These are phyloP conservation scores for Gelatoporia subvermispora DNA, from an alignment of 768 basidiomycete species.

Conservation along the genomic window DNA sequence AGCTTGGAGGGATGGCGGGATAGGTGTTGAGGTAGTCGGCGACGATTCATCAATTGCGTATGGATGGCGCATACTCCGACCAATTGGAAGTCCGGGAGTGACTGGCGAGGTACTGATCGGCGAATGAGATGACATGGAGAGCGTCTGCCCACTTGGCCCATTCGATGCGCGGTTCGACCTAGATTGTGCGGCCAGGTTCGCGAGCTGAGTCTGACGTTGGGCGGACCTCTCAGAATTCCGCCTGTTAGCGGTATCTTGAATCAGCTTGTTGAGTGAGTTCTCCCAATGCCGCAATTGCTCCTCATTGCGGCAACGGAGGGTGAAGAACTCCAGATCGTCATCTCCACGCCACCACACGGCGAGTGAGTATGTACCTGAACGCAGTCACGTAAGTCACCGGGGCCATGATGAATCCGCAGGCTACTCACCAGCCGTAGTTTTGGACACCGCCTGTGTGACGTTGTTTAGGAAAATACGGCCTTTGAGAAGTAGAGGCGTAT, in stretches of 20 bases:
- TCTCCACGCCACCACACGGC: slow-evolving; percentile 95
- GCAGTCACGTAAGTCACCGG: slow-evolving; percentile 1
- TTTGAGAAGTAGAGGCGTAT: slow-evolving; percentile 81
- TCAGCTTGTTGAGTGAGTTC: slow-evolving; percentile 79
- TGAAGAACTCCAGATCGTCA: slow-evolving; percentile 89
- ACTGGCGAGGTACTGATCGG: slow-evolving; percentile 11
- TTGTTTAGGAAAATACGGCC: slow-evolving; percentile 97
- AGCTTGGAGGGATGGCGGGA: not conserved
- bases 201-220: slow-evolving; percentile 42
- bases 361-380: slow-evolving; percentile 62
- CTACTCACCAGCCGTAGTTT: slow-evolving; percentile 55
- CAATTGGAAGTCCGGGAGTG: not conserved
- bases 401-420: slow-evolving; percentile 8
- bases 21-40: slow-evolving; percentile 13
- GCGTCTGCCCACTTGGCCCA: not conserved
- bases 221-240: slow-evolving; percentile 62
- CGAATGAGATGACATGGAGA: slow-evolving; percentile 21
- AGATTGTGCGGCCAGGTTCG: slow-evolving; percentile 21
- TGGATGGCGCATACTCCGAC: slow-evolving; percentile 18
- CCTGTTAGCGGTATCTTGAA: slow-evolving; percentile 68
- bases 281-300: slow-evolving; percentile 95
- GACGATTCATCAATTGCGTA: slow-evolving; percentile 18
- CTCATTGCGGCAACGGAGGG: slow-evolving; percentile 86
- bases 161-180: slow-evolving; percentile 1
- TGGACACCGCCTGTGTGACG: slow-evolving; percentile 78